Evolutionary conservation across 257 asterid genomes (phyloP), one percentile per base, ranked within the genome.

Genomic region (Mitragyna speciosa): DNA sequence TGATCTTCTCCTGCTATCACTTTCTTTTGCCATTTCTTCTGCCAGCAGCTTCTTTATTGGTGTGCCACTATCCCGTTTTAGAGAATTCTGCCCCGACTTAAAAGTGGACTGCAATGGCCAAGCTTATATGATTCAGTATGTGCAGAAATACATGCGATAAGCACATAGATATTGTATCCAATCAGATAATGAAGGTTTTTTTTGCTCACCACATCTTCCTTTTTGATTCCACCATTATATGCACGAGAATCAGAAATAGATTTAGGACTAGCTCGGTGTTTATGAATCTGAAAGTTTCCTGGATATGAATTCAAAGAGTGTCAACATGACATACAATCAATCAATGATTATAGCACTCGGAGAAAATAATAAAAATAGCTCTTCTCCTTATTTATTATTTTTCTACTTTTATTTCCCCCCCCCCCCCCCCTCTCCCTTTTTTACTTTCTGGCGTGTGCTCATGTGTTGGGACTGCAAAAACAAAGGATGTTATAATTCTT

Each of bases 41-140:
- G 93, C 95, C 78, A 91, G 91, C 58, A 94, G 85, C 82, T 87
- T 90, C 89, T 92, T 93, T 85, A 93, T 89, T 36, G 93, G 91
- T 70, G 81, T 85, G 64, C 93, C 97, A 59, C 82, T 75, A 76
- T 76, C 82, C 82, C 76, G 82, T 78, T 84, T 84, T 63, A 79
- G 80, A 31, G 96, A 79, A 78, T 81, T 89, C 88, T 85, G 89
- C 75, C 85, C 89, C 51, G 88, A 73, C 79, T 86, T 92, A 74
- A 79, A 86, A 82, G 78, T 89, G 65, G 82, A 74, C 96, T 91
- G 89, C 61, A 78, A 63, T 51, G 64, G 72, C 75, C 77, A 89
- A 70, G 33, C 43, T 33, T 72, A 78, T 56, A 77, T 72, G 71
- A 65, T 64, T 65, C 72, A 58, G 78, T 69, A 17, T 41, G 79